Evolutionary conservation across 192 early-diverging fungal genomes (phyloP).

Genomic region (Piromyces sp.): DNA sequence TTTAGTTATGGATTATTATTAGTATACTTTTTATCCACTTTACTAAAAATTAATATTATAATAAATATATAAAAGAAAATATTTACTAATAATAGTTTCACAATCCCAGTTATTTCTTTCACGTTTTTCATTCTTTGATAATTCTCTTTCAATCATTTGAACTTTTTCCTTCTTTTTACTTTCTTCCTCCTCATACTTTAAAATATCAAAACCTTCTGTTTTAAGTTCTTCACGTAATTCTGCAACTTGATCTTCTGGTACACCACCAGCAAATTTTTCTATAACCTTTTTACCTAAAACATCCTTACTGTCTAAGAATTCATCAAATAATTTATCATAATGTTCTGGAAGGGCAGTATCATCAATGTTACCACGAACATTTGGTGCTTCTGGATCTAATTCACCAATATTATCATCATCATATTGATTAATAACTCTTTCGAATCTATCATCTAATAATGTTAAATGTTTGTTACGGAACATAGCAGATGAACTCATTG

Average conservation of each 20-base stretch:
- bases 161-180: slow-evolving; percentile 61
- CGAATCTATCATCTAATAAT: slow-evolving; percentile 85
- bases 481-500: slow-evolving; percentile 87
- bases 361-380: slow-evolving; percentile 36
- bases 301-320: slow-evolving; percentile 21
- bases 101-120: slow-evolving; percentile 6
- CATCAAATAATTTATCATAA: slow-evolving; percentile 25
- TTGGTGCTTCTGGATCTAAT: slow-evolving; percentile 17
- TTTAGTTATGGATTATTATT: too few species aligned
- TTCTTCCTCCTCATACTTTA: not conserved
- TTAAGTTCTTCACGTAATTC: slow-evolving; percentile 10
- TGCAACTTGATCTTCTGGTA: slow-evolving; percentile 17
- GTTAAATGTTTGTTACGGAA: slow-evolving; percentile 79
- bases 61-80: too few species aligned
- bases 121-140: slow-evolving; percentile 45
- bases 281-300: slow-evolving; percentile 12
- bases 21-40: too few species aligned
- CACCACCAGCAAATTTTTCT: slow-evolving; percentile 11
- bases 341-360: slow-evolving; percentile 2
- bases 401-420: slow-evolving; percentile 24
- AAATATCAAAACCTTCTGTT: slow-evolving; percentile 8
- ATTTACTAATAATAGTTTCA: not conserved
- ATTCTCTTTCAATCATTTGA: slow-evolving; percentile 45
- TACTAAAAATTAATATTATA: too few species aligned
- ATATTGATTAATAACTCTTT: slow-evolving; percentile 38